Conservation (phyloP, 2,329 filamentous ascomycete species). For the Didymosphaeria variabile region DNA sequence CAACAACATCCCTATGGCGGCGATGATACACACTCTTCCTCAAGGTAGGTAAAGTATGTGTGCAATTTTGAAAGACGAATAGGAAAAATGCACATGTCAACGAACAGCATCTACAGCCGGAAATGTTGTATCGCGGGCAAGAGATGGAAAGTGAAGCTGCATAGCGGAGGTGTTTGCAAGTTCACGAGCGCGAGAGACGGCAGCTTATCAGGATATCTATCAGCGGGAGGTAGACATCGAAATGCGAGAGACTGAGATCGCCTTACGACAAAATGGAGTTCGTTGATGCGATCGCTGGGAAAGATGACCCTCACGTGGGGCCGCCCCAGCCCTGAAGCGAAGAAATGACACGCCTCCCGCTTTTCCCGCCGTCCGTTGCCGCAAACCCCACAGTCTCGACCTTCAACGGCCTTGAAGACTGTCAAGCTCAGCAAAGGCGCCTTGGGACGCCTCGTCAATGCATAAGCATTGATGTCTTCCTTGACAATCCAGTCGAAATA, state of each 20-base stretch:
- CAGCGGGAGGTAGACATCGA: too few species aligned
- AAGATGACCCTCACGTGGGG: neutral
- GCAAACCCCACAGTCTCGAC: neutral
- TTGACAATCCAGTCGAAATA: neutral
- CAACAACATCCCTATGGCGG: too few species aligned
- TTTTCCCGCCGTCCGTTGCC: neutral
- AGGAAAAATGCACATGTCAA: too few species aligned
- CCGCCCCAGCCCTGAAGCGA: neutral
- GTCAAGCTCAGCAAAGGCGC: slow-evolving; percentile 17
- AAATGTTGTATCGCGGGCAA: neutral
- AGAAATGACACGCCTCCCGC: neutral
- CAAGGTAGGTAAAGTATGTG: too few species aligned
- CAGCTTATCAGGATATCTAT: neutral
- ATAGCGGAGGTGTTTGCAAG: neutral
- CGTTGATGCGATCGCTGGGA: neutral
- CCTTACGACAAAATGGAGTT: too few species aligned
- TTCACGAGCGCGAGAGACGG: neutral
- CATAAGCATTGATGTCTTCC: slow-evolving; percentile 14
- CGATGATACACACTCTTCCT: too few species aligned
- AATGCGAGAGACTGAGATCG: neutral
- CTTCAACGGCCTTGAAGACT: slow-evolving; percentile 1
- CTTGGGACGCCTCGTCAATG: slow-evolving; percentile 19
- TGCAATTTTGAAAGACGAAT: too few species aligned
- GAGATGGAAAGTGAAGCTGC: neutral
- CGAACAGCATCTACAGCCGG: too few species aligned